phyloP scores from a whole-genome alignment of 805 yeast species.

The Suhomyces pyralidae region DNA sequence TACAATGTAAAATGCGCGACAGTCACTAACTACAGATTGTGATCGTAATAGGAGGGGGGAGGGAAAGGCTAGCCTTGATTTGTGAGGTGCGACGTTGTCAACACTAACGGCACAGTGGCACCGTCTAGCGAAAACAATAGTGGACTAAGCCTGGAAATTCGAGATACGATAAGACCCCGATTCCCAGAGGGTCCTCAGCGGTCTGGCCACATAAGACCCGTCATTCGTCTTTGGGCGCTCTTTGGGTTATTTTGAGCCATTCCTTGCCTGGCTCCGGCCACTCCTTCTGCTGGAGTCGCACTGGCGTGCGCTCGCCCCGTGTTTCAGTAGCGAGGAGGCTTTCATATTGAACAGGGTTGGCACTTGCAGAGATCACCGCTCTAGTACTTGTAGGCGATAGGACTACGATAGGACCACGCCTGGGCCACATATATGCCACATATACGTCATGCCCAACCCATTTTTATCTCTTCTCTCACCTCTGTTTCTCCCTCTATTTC shows the following conservation, averaged over 20 bases:
- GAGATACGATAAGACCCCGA: not conserved
- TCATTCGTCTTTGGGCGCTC: not conserved
- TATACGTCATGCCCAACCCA: no score
- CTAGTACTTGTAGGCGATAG: not conserved
- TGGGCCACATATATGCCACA: not conserved
- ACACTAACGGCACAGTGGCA: not conserved
- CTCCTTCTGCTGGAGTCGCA: not conserved
- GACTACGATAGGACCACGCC: not conserved
- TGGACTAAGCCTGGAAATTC: not conserved
- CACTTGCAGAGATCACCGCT: not conserved
- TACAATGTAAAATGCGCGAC: not conserved
- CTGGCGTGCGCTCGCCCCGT: not conserved
- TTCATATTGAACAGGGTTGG: not conserved
- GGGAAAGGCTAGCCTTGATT: not conserved
- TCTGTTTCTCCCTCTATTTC: not conserved
- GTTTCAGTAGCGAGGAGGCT: not conserved
- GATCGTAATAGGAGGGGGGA: not conserved
- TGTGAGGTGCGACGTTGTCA: not conserved
- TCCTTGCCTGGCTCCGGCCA: not conserved
- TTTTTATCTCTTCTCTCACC: not conserved
- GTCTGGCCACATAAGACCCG: not conserved
- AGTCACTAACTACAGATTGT: not conserved
- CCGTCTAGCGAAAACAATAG: not conserved
- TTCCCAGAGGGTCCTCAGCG: not conserved
- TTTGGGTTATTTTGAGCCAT: not conserved